These are phyloP conservation scores for Rhodamnia argentea DNA, from an alignment of 345 rosid species.

Conservation along the genomic window DNA sequence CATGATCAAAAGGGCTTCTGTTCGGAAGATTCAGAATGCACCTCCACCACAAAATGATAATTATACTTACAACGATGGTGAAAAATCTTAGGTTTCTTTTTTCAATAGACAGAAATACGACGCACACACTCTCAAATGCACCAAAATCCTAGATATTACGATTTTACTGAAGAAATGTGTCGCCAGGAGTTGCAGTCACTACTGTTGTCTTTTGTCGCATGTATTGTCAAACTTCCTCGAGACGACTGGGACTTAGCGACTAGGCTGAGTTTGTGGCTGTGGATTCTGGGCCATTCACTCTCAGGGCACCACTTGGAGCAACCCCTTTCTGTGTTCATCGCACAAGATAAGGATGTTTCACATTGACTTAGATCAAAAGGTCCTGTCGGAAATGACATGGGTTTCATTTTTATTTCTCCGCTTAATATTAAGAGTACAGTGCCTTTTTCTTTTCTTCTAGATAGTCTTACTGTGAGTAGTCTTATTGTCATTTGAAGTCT, in stretches of 20 bases:
- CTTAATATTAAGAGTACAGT: not conserved
- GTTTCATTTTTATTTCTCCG: too few species aligned
- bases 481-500: not conserved
- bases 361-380: not conserved
- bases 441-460: not conserved
- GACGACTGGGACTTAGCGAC: not conserved
- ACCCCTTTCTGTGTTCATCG: not conserved
- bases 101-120: not conserved
- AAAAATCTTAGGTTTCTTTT: not conserved
- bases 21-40: not conserved
- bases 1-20: too few species aligned
- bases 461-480: not conserved
- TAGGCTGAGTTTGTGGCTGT: not conserved
- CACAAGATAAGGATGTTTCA: not conserved
- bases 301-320: not conserved
- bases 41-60: not conserved
- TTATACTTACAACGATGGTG: not conserved
- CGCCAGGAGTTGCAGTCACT: not conserved
- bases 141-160: not conserved
- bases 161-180: not conserved
- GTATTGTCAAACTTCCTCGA: not conserved
- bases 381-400: not conserved
- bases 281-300: not conserved
- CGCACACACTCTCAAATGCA: not conserved
- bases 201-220: not conserved